phyloP scores from a whole-genome alignment of 1,139 yeast species.

The Candida sp. region DNA sequence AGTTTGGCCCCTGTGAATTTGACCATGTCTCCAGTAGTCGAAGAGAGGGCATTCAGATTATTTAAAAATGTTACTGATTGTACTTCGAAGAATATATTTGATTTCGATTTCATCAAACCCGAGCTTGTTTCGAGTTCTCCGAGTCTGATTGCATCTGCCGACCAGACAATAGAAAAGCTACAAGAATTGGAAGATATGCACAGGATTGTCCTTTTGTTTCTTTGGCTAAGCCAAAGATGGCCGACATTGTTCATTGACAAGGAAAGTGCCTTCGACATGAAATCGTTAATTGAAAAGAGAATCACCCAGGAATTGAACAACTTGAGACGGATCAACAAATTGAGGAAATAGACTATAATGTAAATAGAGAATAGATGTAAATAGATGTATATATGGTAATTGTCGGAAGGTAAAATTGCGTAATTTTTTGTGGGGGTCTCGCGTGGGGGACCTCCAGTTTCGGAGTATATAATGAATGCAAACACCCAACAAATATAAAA shows the following conservation, averaged over 20 bases:
- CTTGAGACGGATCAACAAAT: constrained; percentile 23
- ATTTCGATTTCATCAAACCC: constrained; percentile 36
- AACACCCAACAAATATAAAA: no score
- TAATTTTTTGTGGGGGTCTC: neutral
- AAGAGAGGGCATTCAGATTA: constrained; percentile 27
- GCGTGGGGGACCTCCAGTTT: neutral
- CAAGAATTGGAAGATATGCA: constrained; percentile 67
- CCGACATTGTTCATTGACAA: constrained; percentile 78
- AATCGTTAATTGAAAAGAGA: constrained; percentile 60
- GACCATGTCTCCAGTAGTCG: constrained; percentile 21
- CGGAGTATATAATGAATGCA: neutral
- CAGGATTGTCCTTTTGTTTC: constrained; percentile 60
- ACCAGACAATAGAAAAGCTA: constrained; percentile 32
- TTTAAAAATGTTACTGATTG: constrained; percentile 36
- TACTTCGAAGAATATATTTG: constrained; percentile 39
- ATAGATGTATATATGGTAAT: neutral
- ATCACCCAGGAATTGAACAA: constrained; percentile 59
- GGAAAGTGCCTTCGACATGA: constrained; percentile 69
- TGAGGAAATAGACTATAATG: neutral
- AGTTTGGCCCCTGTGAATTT: constrained; percentile 57
- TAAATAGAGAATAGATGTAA: neutral
- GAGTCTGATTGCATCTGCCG: constrained; percentile 14
- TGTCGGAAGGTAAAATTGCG: neutral
- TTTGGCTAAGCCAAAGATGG: constrained; percentile 88
- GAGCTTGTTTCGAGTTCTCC: constrained; percentile 22